A percentile compares a stretch with the other conserved stretches of the same genome.
Conservation (phyloP, 371 early-diverging fungal species). For the Sporodiniella umbellata region DNA sequence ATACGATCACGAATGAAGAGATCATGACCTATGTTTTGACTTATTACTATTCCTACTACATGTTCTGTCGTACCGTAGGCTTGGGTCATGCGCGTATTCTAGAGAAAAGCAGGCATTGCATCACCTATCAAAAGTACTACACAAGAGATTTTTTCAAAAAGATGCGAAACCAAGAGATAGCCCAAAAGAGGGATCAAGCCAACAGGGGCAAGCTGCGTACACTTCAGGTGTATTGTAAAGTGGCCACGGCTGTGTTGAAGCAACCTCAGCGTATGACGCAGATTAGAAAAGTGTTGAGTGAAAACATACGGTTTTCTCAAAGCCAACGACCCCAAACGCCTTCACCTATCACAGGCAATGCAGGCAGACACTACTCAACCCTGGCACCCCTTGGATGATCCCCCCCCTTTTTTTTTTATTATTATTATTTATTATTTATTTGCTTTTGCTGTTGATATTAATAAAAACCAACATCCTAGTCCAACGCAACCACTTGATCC, state of each 20-base stretch:
- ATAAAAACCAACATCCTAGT: not conserved
- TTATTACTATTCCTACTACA: constrained; percentile 1
- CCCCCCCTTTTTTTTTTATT: not conserved
- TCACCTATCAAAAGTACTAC: not conserved
- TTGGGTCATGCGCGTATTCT: constrained; percentile 3
- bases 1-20: not conserved
- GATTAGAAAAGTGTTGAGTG: constrained; percentile 6
- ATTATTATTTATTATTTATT: not conserved
- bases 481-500: constrained; percentile 53
- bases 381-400: not conserved
- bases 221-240: constrained; percentile 15
- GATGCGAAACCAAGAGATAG: not conserved
- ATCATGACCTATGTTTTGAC: not conserved
- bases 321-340: no score
- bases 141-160: not conserved
- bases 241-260: constrained; percentile 12
- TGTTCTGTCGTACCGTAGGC: constrained; percentile 9
- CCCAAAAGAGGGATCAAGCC: not conserved
- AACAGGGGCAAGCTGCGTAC: constrained; percentile 2
- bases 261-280: constrained; percentile 22
- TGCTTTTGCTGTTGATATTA: not conserved
- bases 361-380: no score
- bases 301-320: constrained; percentile 1
- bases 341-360: no score
- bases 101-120: not conserved